Evolutionary conservation across 164 flowering plant species (phyloP), one percentile per base, ranked within the genome.

Genomic region (Vitis labrusca): DNA sequence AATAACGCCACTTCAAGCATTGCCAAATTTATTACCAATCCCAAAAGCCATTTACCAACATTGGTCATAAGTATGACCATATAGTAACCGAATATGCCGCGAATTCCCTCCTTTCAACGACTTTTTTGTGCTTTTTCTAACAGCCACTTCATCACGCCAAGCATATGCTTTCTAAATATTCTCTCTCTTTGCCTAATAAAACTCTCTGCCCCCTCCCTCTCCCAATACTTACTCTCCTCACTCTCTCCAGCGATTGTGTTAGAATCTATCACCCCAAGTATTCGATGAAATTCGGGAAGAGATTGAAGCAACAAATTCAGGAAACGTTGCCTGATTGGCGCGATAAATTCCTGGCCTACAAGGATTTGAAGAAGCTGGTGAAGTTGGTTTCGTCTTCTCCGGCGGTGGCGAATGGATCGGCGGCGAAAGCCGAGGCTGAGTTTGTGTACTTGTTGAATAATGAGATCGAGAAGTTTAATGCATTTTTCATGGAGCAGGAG

Each of bases 381-480:
- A 61, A 75, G 23, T 70, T 86, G 62, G 80, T 85, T 27, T 82
- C 92, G 3, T 76, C 86, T 5, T 67, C 79, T 7, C 73, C 87
- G 30, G 14, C 71, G 10, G n/a, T 48, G 32, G 49, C 49, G 50
- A 63, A 14, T 3, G 61, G 70, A 19, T 71, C 76, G n/a, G 2
- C 14, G 10, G 79, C 65, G 8, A 82, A 76, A 64, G 86, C 83
- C 0, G 90, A 89, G 76, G 85, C 82, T 0, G 85, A 84, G 71
- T 94, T 94, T 68, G 75, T 88, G 7, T 68, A 48, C 74, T 71
- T 84, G 74, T 76, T 94, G 83, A 80, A 91, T 63, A 62, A 66
- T 65, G 97, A 94, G 86, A 83, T 94, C n/a, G 97, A 91, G 4
- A 94, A 92, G 85, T 88, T 94, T 70, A 94, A 94, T 73, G 71